Conservation (phyloP, 345 rosid genomes). For the Anastatica hierochuntica region DNA sequence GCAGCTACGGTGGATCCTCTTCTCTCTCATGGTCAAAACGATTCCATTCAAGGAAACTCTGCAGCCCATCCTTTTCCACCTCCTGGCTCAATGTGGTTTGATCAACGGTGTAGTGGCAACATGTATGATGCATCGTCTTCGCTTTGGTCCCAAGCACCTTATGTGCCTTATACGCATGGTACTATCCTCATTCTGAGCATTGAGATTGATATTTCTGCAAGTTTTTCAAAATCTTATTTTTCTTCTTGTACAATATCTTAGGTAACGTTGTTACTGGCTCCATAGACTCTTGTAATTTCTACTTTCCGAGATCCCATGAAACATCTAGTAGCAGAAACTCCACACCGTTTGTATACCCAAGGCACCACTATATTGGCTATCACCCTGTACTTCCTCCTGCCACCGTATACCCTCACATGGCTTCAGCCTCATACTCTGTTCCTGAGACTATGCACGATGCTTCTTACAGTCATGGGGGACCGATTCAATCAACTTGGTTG, state of each 20-base stretch:
- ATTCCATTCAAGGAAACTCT: conserved; percentile 21
- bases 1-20: conserved; percentile 43
- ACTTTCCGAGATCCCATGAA: conserved; percentile 38
- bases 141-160: conserved; percentile 49
- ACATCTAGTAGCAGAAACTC: conserved; percentile 38
- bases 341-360: conserved; percentile 26
- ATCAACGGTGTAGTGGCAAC: conserved; percentile 33
- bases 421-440: conserved; percentile 34
- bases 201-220: background rate
- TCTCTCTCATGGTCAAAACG: conserved; percentile 38
- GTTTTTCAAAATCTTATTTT: background rate
- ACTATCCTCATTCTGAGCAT: conserved; percentile 17
- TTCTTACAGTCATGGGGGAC: conserved; percentile 42
- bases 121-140: conserved; percentile 39
- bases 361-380: conserved; percentile 31
- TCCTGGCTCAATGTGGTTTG: conserved; percentile 35
- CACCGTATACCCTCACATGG: conserved; percentile 41
- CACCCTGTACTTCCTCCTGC: conserved; percentile 36
- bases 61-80: conserved; percentile 45
- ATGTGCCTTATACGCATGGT: conserved; percentile 58
- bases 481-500: conserved; percentile 37
- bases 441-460: conserved; percentile 36
- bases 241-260: conserved; percentile 12
- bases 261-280: conserved; percentile 37
- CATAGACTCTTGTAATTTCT: conserved; percentile 35